Base-by-base conservation (phyloP, 1,284 basidiomycete genomes). In the Coniferiporia sulphurascens region DNA sequence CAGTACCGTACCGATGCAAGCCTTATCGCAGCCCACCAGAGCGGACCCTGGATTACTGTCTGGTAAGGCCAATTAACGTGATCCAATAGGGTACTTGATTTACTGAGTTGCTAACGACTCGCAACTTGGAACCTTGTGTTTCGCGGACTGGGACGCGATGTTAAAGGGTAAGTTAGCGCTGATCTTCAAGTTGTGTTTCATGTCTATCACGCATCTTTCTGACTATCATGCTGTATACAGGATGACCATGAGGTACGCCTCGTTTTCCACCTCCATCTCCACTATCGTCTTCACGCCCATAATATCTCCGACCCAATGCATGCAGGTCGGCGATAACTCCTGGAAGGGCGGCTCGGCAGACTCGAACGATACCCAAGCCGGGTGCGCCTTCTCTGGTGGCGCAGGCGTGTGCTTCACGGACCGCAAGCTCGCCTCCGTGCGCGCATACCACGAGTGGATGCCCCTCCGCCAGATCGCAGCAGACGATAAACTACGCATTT, bases 361-460 rank as follows among this genome's bases (percentile, higher is more conserved):
- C 65, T 81, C 81, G 9, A 88, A 87, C 67, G 81, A 87, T 69
- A 82, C 82, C 0, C 61, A 75, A 10, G 65, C 70, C 1, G 84
- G 84, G 44, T 84, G 82, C 64, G 67, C 73, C n/a, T 83, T 81
- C 68, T 81, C 81, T 1, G 71, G 79, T 27, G 27, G 27, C 0
- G 82, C 80, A 1, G 80, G 79, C 3, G 78, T 79, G 34, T 82
- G 80, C 65, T 85, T 86, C 72, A 83, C 82, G 4, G 83, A 86
- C 65, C 71, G 86, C 48, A 86, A 86, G 69, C 69, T 83, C 1
- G 81, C 84, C 46, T 84, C 83, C 3, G 79, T 85, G 35, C 76
- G 78, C 34, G 84, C 85, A 0, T 88, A 86, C 68, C 84, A 85
- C 66, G 84, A 86, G 65, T 87, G 85, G 84, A 81, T 87, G 74